Evolutionary conservation across 441 rosid genomes (phyloP).

Genomic region (Jatropha multifida): DNA sequence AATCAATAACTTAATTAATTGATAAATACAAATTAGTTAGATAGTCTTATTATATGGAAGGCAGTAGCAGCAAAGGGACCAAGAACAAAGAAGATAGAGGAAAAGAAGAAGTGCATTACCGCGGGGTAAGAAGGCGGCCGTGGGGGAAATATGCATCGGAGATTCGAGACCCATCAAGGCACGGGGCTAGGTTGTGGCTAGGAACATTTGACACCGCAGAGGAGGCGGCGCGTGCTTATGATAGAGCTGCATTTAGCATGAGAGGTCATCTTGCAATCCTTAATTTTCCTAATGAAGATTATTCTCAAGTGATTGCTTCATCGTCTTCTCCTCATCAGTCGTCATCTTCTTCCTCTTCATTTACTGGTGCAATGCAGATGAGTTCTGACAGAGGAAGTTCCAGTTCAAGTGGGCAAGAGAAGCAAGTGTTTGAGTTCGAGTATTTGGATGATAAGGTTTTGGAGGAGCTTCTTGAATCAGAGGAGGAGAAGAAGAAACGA

Average conservation of each 20-base stretch:
- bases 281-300: constrained; percentile 57
- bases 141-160: constrained; percentile 76
- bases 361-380: not conserved
- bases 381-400: constrained; percentile 23
- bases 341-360: constrained; percentile 2
- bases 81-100: constrained; percentile 30
- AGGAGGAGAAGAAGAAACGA: constrained; percentile 43
- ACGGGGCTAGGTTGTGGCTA: constrained; percentile 56
- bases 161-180: constrained; percentile 57
- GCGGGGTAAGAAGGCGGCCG: constrained; percentile 63
- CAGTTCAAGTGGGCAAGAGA: constrained; percentile 27
- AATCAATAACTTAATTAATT: not conserved
- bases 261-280: constrained; percentile 57
- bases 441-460: constrained; percentile 54
- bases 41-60: constrained; percentile 27
- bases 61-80: constrained; percentile 16
- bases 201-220: constrained; percentile 63
- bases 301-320: constrained; percentile 26
- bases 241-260: constrained; percentile 50
- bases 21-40: too few species aligned
- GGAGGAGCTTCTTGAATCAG: constrained; percentile 60
- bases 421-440: constrained; percentile 59
- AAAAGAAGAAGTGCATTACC: constrained; percentile 39
- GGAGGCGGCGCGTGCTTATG: constrained; percentile 69
- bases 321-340: constrained; percentile 25